Percentiles rank a stretch among this genome's conserved stretches.
Conservation (phyloP, 805 yeast species). For the Kodamaea kakaduensis region DNA sequence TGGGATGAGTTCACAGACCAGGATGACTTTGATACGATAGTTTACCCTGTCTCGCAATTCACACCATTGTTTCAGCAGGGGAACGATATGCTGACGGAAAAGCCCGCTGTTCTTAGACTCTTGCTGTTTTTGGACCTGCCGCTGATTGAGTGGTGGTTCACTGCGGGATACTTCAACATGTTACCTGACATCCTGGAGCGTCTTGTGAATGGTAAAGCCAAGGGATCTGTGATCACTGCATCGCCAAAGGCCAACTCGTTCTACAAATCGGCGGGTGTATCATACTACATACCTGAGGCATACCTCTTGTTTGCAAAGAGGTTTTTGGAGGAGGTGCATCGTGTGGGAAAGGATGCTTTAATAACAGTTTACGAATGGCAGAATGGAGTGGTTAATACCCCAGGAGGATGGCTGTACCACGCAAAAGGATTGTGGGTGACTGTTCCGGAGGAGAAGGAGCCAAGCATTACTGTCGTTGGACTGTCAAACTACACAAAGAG, state of each 20-base stretch:
- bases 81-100: conserved; percentile 69
- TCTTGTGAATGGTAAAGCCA: conserved; percentile 54
- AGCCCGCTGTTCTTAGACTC: conserved; percentile 59
- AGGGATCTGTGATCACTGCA: conserved; percentile 80
- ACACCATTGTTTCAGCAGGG: conserved; percentile 71
- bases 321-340: conserved; percentile 54
- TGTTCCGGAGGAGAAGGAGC: conserved; percentile 51
- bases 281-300: conserved; percentile 80
- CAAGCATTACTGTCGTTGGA: conserved; percentile 79
- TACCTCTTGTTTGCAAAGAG: conserved; percentile 70
- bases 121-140: conserved; percentile 55
- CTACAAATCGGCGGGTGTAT: conserved; percentile 76
- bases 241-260: conserved; percentile 94
- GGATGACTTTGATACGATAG: conserved; percentile 51
- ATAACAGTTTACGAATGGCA: conserved; percentile 79
- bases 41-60: conserved; percentile 89
- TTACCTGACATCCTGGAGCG: conserved; percentile 63
- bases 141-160: conserved; percentile 70
- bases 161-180: conserved; percentile 96
- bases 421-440: conserved; percentile 93
- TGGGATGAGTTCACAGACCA: conserved; percentile 33
- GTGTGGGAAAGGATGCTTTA: conserved; percentile 35
- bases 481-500: conserved; percentile 91
- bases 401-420: conserved; percentile 94
- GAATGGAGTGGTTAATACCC: conserved; percentile 75